phyloP scores from a whole-genome alignment of 352 stramenopile species.

The Pseudoperonospora humuli region DNA sequence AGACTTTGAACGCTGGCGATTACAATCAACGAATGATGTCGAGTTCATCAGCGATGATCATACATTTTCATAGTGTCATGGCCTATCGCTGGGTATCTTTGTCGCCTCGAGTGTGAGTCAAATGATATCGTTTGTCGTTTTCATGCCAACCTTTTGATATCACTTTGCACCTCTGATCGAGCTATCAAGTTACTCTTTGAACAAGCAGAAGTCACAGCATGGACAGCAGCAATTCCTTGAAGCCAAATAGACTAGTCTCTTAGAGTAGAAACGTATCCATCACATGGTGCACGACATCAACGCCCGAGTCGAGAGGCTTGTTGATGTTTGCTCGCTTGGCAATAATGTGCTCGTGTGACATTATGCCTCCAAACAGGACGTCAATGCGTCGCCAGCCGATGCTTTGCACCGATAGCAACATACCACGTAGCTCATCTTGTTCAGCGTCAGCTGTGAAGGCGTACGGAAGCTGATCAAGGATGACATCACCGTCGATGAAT shows the following conservation, averaged over 20 bases:
- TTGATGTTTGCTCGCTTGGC: slow-evolving; percentile 54
- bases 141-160: too few species aligned
- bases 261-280: slow-evolving; percentile 65
- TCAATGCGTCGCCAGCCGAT: slow-evolving; percentile 68
- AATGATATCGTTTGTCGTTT: too few species aligned
- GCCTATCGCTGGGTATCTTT: too few species aligned
- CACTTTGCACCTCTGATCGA: too few species aligned
- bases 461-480: slow-evolving; percentile 60
- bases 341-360: slow-evolving; percentile 79
- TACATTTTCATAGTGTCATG: too few species aligned
- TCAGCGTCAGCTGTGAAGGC: slow-evolving; percentile 55
- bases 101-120: too few species aligned
- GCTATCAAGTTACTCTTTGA: too few species aligned
- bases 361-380: slow-evolving; percentile 53
- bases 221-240: background rate
- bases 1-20: too few species aligned
- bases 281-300: slow-evolving; percentile 70
- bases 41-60: too few species aligned
- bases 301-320: slow-evolving; percentile 48
- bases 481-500: slow-evolving; percentile 42
- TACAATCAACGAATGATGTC: too few species aligned
- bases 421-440: slow-evolving; percentile 58
- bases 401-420: slow-evolving; percentile 69
- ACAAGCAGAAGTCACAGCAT: too few species aligned
- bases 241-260: background rate